These are phyloP conservation scores for Polytrichum formosum DNA, from an alignment of 225 moss, liverwort and hornwort genomes.

Conservation along the genomic window DNA sequence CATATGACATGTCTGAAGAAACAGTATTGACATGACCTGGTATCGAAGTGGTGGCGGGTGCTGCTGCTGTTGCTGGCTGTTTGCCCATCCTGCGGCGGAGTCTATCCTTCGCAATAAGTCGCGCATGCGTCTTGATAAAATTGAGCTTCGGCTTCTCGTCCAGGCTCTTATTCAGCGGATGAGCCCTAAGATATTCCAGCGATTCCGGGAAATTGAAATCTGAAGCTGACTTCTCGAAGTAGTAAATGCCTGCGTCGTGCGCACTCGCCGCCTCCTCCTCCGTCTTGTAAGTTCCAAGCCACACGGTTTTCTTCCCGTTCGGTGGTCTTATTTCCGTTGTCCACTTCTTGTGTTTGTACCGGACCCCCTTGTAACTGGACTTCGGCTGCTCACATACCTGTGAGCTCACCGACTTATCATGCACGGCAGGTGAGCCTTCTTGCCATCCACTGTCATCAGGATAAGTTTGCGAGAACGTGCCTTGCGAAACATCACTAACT, in stretches of 20 bases:
- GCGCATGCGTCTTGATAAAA: constrained; percentile 56
- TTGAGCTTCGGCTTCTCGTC: constrained; percentile 16
- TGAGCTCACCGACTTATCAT: constrained; percentile 18
- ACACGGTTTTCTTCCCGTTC: constrained; percentile 40
- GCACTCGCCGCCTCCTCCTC: constrained; percentile 62
- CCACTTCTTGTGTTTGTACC: constrained; percentile 53
- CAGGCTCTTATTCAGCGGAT: constrained; percentile 8
- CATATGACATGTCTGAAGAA: constrained; percentile 34
- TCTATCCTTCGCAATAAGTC: constrained; percentile 43
- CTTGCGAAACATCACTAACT: constrained; percentile 33
- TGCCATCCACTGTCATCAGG: constrained; percentile 9
- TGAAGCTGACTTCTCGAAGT: constrained; percentile 25
- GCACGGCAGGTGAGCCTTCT: constrained; percentile 5
- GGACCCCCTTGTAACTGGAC: constrained; percentile 36
- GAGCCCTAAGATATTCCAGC: constrained; percentile 20
- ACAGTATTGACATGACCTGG: constrained; percentile 10
- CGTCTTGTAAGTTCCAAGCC: constrained; percentile 55
- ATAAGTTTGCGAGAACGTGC: constrained; percentile 18
- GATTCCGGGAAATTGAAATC: constrained; percentile 48
- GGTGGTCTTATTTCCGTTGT: constrained; percentile 52
- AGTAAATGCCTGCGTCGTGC: constrained; percentile 49
- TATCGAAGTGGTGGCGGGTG: constrained; percentile 1
- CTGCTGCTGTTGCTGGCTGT: constrained; percentile 3
- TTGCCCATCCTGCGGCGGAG: constrained; percentile 13
- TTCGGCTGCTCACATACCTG: constrained; percentile 26